Evolutionary conservation across 805 yeast species (phyloP), one percentile per base, ranked within the genome.

Genomic region (Wickerhamiella azymoides): DNA sequence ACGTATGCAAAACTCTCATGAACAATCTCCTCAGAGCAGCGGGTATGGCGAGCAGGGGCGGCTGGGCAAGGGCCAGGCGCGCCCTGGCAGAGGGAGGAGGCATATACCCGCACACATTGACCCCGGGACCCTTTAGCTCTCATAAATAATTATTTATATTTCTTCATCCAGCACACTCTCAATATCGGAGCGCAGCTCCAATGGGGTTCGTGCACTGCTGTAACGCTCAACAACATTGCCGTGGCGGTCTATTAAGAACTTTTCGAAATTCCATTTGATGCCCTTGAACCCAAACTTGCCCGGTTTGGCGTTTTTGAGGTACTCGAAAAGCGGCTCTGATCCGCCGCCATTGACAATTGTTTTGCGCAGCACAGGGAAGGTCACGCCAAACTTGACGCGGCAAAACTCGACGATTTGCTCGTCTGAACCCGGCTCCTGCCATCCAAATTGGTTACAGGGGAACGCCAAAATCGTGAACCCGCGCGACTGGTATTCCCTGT

Each of bases 371-470:
- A 89, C 73, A 27, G 96, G 96, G 79, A 92, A 89, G 14, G 81
- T 69, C 36, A 89, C 96, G 46, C 96, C 96, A 62, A 78, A 92
- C 68, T 84, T 86, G 56, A 77, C 59, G 36, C 73, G 64, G 64
- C 96, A 86, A 66, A 81, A 82, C 40, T 70, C 62, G 14, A 76
- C 77, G 52, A 84, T 84, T 56, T 82, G 85, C 47, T 76, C 72
- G 43, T 73, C 76, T 2, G 73, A 57, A 2, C 77, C 78, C 3
- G 54, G 93, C 80, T 64, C 88, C 84, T 68, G 92, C 81, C 54
- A 73, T 66, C 81, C 88, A 61, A 86, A 86, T 61, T 85, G 95
- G 65, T 84, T 83, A 63, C 95, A 84, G 26, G 96, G 96, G 73
- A 86, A 85, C 0, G 85, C 96, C 28, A 86, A 51, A 19, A 88